Evolutionary conservation across 306 rosid species (phyloP), one percentile per base, ranked within the genome.

Genomic region (Cucumis sativus): DNA sequence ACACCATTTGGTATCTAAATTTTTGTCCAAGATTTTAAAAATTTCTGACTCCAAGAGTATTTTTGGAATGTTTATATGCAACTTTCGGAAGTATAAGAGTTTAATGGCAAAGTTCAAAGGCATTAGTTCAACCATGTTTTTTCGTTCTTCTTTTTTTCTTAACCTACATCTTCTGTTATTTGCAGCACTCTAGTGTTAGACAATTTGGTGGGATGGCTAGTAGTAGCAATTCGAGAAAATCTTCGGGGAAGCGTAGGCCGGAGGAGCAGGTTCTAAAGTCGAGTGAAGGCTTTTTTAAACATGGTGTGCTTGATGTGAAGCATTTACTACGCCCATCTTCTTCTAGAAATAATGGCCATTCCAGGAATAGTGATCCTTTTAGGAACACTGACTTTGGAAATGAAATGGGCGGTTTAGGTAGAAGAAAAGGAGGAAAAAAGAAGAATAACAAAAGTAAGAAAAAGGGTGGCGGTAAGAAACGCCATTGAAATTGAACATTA

Each of bases 271-370:
- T 83, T 80, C 78, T 90, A 76, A 87, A 78, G 78, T 60, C 85
- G 35, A 88, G 83, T 35, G 92, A 90, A 87, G 96, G 93, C 75
- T 79, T 75, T 30, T 90, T 92, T 82, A 92, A 77, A 84, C 87
- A 92, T 37, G 97, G 97, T n/a, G 84, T 85, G 56, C 91, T 92
- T 39, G 85, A 92, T 69, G 96, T 90, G 72, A 90, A 87, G 78
- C 93, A 86, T 86, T 63, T 92, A 79, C 82, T 92, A 80, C 83
- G 49, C 37, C 81, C 87, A 2, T 58, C 57, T 6, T 17, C 57
- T 52, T 52, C 57, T 52, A 52, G 54, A 9, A 47, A 47, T 13
- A 47, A 2, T 47, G 54, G 54, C 17, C 54, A 5, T 47, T 12
- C 54, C 8, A 80, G 82, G 79, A 89, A 61, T 17, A 70, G 30